Conservation (phyloP, 176 grass and related monocot genomes). For the Cymbopogon citratus region DNA sequence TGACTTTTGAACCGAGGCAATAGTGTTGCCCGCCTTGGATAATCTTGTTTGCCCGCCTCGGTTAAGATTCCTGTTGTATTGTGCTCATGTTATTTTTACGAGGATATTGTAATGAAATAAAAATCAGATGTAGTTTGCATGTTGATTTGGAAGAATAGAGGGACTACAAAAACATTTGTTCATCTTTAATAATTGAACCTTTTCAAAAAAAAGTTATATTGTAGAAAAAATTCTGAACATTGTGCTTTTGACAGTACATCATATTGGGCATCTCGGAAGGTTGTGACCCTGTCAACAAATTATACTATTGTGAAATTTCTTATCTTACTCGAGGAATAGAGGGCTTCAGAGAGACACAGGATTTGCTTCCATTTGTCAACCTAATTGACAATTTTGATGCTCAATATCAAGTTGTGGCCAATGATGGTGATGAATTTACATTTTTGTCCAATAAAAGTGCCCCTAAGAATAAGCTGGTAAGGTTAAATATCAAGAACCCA, state of each 20-base stretch:
- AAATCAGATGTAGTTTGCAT: background rate
- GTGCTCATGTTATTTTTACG: no score
- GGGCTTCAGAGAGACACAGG: conserved; percentile 45
- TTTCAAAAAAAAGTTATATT: no score
- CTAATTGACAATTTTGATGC: conserved; percentile 88
- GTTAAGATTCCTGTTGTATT: no score
- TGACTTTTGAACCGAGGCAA: no score
- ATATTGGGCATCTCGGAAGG: conserved; percentile 61
- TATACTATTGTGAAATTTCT: conserved; percentile 78
- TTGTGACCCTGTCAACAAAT: conserved; percentile 85
- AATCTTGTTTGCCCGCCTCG: no score
- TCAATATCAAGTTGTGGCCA: conserved; percentile 65
- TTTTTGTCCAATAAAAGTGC: conserved; percentile 87
- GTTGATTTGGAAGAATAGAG: background rate
- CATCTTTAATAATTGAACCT: conserved; percentile 9
- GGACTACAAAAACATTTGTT: background rate
- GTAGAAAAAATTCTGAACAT: background rate
- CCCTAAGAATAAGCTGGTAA: conserved; percentile 75
- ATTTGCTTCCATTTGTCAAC: conserved; percentile 81
- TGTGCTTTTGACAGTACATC: conserved; percentile 54
- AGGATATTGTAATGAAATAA: background rate
- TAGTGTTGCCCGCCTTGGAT: no score
- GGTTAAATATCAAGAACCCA: conserved; percentile 60
- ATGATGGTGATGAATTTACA: conserved; percentile 73
- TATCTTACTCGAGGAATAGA: conserved; percentile 67